Evolutionary conservation across 1,284 basidiomycete genomes (phyloP).

Genomic region (Phlebopus sp.): DNA sequence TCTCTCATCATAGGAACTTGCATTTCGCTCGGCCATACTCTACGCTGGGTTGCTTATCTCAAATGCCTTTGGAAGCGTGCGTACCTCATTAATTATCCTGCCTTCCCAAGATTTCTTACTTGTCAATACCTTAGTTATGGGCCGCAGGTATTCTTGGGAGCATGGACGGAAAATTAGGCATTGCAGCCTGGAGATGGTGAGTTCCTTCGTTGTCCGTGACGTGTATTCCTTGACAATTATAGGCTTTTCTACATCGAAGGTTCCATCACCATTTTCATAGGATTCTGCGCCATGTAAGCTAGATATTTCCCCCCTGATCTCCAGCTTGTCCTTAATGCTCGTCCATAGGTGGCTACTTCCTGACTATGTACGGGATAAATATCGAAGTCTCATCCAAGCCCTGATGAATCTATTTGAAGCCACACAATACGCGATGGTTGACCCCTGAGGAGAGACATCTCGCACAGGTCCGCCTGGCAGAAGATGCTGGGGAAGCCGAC

Average conservation of each 20-base stretch:
- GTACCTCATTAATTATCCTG: slow-evolving; percentile 21
- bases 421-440: slow-evolving; percentile 68
- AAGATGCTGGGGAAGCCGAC: slow-evolving; percentile 75
- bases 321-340: background rate
- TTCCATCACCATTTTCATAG: slow-evolving; percentile 53
- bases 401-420: slow-evolving; percentile 34
- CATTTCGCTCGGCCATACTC: slow-evolving; percentile 67
- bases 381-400: background rate
- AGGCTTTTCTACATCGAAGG: slow-evolving; percentile 66
- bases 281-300: slow-evolving; percentile 55
- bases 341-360: slow-evolving; percentile 48
- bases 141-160: slow-evolving; percentile 66
- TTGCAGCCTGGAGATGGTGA: slow-evolving; percentile 70
- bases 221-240: background rate
- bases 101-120: background rate
- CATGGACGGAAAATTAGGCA: slow-evolving; percentile 68
- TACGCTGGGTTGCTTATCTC: slow-evolving; percentile 69
- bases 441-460: slow-evolving; percentile 57
- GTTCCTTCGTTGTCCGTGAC: slow-evolving; percentile 7
- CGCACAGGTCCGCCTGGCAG: slow-evolving; percentile 69
- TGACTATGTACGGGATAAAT: slow-evolving; percentile 43
- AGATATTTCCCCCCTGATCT: background rate
- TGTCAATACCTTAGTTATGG: slow-evolving; percentile 42
- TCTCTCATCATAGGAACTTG: slow-evolving; percentile 48
- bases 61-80: slow-evolving; percentile 72